Evolutionary conservation across 345 rosid genomes (phyloP), one percentile per base, ranked within the genome.

Genomic region (Clausena lansium): DNA sequence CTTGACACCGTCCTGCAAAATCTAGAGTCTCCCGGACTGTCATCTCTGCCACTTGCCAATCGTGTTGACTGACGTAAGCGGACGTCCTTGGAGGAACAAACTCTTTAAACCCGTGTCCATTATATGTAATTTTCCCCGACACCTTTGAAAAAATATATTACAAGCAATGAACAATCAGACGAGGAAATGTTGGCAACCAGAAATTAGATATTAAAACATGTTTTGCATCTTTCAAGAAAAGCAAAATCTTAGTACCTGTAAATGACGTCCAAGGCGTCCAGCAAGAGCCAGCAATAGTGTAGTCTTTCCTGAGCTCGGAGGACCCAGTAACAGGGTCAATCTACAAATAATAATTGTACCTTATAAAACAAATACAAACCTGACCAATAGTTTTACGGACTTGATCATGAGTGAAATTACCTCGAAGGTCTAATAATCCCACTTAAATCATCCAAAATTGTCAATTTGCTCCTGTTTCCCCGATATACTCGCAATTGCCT

Each of bases 251-350:
- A 57, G 24, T 83, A 95, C 99, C 97, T 90, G 92, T 86, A 96
- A 88, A 82, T 84, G 81, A 66, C 66, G 62, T 59, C 88, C 89
- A 55, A 94, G 95, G 25, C 98, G 95, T 72, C 98, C 99, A 71
- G 99, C 99, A 63, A 96, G 93, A 70, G 97, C 97, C 88, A 93
- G 81, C 74, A 96, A 90, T 8, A 96, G 67, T 2, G 99, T 92
- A 5, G 99, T 96, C 90, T 96, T 96, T 78, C 99, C 99, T 2
- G 97, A 92, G 89, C 98, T 92, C 54, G 99, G 99, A 87, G 99
- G 99, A 74, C 99, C 99, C 79, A 96, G 85, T 47, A 96, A 78
- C 73, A 96, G 90, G 24, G 99, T 96, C 86, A 96, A 83, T 84
- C 99, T 96, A 77, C 66, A 84, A 35, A 50, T 36, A 77, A 55